phyloP scores from a whole-genome alignment of 2,329 filamentous ascomycete genomes.

The Chlorencoelia australis region DNA sequence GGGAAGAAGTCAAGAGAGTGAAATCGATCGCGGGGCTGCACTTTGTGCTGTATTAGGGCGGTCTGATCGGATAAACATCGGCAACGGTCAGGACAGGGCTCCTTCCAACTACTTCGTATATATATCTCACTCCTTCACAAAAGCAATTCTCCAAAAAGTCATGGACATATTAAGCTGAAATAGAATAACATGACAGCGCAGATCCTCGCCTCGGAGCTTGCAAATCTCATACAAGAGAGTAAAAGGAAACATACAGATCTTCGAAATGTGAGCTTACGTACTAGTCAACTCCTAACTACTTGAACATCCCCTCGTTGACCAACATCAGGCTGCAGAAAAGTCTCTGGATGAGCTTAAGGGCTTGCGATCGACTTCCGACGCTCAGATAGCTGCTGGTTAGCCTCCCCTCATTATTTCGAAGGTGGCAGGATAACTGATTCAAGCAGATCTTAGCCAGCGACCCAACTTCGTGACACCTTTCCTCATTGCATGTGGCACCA shows the following conservation, averaged over 20 bases:
- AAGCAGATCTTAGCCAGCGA: slow-evolving; percentile 67
- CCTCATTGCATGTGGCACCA: slow-evolving; percentile 81
- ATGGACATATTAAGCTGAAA: neutral
- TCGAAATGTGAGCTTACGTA: slow-evolving; percentile 51
- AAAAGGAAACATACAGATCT: slow-evolving; percentile 91
- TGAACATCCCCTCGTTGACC: slow-evolving; percentile 13
- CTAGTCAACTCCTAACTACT: neutral
- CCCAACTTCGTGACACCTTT: slow-evolving; percentile 87
- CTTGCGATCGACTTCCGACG: slow-evolving; percentile 63
- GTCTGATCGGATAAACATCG: too few relatives aligned
- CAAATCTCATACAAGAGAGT: slow-evolving; percentile 87
- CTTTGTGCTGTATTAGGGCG: too few relatives aligned
- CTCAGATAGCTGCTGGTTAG: slow-evolving; percentile 33
- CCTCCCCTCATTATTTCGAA: slow-evolving; percentile 3
- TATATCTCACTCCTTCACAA: too few relatives aligned
- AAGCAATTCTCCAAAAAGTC: too few relatives aligned
- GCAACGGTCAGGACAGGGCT: too few relatives aligned
- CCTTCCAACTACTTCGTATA: too few relatives aligned
- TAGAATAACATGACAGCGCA: slow-evolving; percentile 69
- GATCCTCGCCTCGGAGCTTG: slow-evolving; percentile 78
- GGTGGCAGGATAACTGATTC: slow-evolving; percentile 5
- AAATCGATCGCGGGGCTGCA: too few relatives aligned
- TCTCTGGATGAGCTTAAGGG: slow-evolving; percentile 81
- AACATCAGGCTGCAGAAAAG: slow-evolving; percentile 72
- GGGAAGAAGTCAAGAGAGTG: too few relatives aligned